These are phyloP conservation scores for Gaeumannomyces tritici DNA, from an alignment of 2,329 filamentous ascomycete genomes.

Conservation along the genomic window DNA sequence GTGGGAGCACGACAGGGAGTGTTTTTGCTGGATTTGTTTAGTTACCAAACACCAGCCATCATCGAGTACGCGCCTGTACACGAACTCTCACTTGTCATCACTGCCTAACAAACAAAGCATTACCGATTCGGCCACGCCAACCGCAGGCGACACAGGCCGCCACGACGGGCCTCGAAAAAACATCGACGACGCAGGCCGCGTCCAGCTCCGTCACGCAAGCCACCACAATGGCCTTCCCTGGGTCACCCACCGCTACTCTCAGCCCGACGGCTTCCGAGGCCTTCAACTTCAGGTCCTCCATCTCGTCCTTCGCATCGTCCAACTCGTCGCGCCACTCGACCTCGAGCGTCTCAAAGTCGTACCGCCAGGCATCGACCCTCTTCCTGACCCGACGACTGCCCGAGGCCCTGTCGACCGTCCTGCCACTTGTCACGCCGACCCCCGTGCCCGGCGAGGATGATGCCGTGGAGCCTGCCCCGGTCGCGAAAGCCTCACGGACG, in stretches of 20 bases:
- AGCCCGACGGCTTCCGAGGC: slow-evolving; percentile 36
- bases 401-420: slow-evolving; percentile 77
- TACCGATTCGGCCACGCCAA: neutral
- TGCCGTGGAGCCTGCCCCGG: slow-evolving; percentile 50
- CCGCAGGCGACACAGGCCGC: too few species aligned
- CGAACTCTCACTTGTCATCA: neutral
- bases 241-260: slow-evolving; percentile 30
- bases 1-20: neutral
- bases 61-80: too few species aligned
- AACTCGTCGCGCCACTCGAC: slow-evolving; percentile 51
- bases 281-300: slow-evolving; percentile 47
- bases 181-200: too few species aligned
- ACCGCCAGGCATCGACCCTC: slow-evolving; percentile 86
- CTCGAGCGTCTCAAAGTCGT: slow-evolving; percentile 78
- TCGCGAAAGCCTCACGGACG: slow-evolving; percentile 69
- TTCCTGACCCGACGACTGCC: slow-evolving; percentile 90
- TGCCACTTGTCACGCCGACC: slow-evolving; percentile 63
- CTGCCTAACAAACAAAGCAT: neutral
- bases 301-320: slow-evolving; percentile 48
- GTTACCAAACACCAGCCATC: too few species aligned
- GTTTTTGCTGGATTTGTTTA: neutral
- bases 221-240: slow-evolving; percentile 30
- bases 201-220: neutral
- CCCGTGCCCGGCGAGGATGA: slow-evolving; percentile 19
- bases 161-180: too few species aligned